Percentiles rank a stretch among this genome's conserved stretches.
phyloP scores from a whole-genome alignment of 306 rosid genomes.

The Cucurbita argyrosperma region DNA sequence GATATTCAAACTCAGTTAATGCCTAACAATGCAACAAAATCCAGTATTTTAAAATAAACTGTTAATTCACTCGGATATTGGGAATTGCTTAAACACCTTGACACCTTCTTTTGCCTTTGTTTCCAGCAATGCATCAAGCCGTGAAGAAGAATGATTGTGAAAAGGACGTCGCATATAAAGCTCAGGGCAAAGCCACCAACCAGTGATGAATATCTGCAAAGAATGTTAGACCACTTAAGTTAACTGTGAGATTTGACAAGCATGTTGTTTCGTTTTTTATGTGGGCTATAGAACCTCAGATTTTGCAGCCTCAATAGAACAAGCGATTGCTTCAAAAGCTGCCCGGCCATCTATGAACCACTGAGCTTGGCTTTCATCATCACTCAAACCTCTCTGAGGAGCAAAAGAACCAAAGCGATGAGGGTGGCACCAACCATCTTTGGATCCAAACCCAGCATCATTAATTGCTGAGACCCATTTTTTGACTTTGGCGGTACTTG shows the following conservation, averaged over 20 bases:
- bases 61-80: background rate
- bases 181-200: conserved; percentile 51
- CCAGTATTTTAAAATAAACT: background rate
- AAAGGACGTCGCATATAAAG: conserved; percentile 37
- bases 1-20: background rate
- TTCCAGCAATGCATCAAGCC: conserved; percentile 31
- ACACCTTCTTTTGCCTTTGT: conserved; percentile 34
- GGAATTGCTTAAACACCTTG: conserved; percentile 17
- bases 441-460: conserved; percentile 23
- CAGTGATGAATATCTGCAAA: conserved; percentile 35
- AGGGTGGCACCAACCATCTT: conserved; percentile 35
- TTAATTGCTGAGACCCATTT: conserved; percentile 29
- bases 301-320: conserved; percentile 30
- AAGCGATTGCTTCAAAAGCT: conserved; percentile 39
- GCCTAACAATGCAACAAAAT: background rate
- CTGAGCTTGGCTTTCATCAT: conserved; percentile 35
- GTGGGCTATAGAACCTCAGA: conserved; percentile 21
- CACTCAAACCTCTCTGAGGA: conserved; percentile 30
- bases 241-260: background rate
- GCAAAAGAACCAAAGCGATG: conserved; percentile 34
- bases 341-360: conserved; percentile 37
- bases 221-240: background rate
- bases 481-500: conserved; percentile 24
- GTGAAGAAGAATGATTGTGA: conserved; percentile 17
- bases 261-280: background rate